phyloP scores from a whole-genome alignment of 306 rosid genomes.

The Medicago ruthenica region DNA sequence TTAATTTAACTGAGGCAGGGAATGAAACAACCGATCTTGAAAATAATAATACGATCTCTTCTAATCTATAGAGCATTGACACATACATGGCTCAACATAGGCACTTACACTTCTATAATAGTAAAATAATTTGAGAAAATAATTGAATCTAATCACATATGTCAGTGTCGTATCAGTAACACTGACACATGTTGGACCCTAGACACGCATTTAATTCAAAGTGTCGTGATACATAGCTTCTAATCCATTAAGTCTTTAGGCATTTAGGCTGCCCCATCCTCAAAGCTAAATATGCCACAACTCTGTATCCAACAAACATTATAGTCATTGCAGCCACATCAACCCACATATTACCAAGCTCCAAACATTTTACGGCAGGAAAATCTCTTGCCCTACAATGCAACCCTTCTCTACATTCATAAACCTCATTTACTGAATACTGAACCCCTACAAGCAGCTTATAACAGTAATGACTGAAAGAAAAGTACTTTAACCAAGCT shows the following conservation, averaged over 20 bases:
- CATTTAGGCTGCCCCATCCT: slow-evolving; percentile 71
- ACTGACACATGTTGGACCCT: not conserved
- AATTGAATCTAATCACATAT: not conserved
- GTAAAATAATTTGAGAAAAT: not conserved
- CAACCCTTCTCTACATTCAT: slow-evolving; percentile 59
- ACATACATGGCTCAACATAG: no score
- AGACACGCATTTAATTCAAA: not conserved
- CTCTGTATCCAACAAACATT: slow-evolving; percentile 80
- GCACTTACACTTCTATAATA: not conserved
- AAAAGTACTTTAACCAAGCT: slow-evolving; percentile 84
- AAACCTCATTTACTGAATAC: slow-evolving; percentile 63
- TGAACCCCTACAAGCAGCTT: slow-evolving; percentile 83
- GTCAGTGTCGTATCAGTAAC: not conserved
- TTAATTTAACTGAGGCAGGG: slow-evolving; percentile 26
- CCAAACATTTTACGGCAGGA: slow-evolving; percentile 67
- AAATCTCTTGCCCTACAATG: slow-evolving; percentile 66
- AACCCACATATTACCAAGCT: slow-evolving; percentile 60
- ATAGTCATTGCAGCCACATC: slow-evolving; percentile 78
- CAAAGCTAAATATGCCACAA: slow-evolving; percentile 77
- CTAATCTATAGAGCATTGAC: not conserved
- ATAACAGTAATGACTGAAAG: slow-evolving; percentile 80
- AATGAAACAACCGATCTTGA: slow-evolving; percentile 39
- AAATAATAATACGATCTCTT: slow-evolving; percentile 38
- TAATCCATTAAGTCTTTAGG: slow-evolving; percentile 40
- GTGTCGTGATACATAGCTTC: not conserved